Evolutionary conservation across 2,329 filamentous ascomycete genomes (phyloP), one percentile per base, ranked within the genome.

Genomic region (Penicillium polonicum): DNA sequence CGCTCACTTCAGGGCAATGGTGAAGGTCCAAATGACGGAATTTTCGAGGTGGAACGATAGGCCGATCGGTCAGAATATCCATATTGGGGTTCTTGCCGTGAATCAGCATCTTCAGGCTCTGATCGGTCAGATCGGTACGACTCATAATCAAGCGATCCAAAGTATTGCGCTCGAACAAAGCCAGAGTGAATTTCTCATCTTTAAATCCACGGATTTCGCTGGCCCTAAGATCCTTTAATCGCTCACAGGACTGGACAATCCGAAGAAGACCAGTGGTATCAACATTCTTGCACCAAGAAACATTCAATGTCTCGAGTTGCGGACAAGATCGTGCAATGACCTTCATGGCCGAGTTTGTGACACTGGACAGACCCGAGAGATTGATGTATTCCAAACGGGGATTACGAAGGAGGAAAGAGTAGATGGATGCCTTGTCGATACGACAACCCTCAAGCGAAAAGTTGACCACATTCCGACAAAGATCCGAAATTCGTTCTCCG

Each of bases 241-340:
- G 86, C 0, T 82, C 80, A 69, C 94, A 97, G 2, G 83, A 83
- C 59, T 88, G 80, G 0, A 97, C 78, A 2, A 99, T 83, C 51
- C 83, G 83, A 62, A 82, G 85, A 53, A 97, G 78, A 5, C 92
- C 92, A 13, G 84, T 80, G 9, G 90, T 88, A 68, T 94, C 88
- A 70, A 97, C 86, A 60, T 91, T 88, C 64, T 87, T 87, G 77
- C 94, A 99, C 91, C 93, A 97, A 0, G 92, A 96, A 21, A 97
- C 85, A 68, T 97, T 95, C 63, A 97, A 82, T 55, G 85, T 82
- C 73, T 96, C 88, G n/a, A 99, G 80, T 48, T 88, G 86, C 1
- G 88, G 86, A 67, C 93, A 97, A 39, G 88, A 88, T 52, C 88
- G 82, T 0, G 90, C 88, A 59, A 99, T 88, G 59, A 95, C 91